These are phyloP conservation scores for Aureobasidium subglaciale DNA, from an alignment of 2,329 filamentous ascomycete genomes.

Conservation along the genomic window DNA sequence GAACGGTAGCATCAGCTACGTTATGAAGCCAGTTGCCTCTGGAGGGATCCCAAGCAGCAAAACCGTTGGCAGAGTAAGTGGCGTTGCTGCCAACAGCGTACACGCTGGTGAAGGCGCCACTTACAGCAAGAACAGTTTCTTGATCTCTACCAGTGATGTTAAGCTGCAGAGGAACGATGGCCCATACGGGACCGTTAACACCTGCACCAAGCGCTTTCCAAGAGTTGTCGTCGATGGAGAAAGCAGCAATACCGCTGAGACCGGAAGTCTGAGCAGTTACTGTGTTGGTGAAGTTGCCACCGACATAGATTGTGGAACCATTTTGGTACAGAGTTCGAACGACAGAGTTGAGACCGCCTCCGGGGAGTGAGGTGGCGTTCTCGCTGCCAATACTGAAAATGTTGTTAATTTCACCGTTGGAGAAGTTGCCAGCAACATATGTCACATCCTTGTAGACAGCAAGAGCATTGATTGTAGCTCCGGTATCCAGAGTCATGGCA, in stretches of 20 bases:
- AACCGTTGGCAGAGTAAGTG: constrained; percentile 59
- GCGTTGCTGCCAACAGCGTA: constrained; percentile 58
- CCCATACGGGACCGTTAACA: constrained; percentile 69
- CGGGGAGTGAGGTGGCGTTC: constrained; percentile 55
- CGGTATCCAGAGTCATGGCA: constrained; percentile 59
- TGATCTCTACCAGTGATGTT: constrained; percentile 64
- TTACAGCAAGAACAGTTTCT: constrained; percentile 71
- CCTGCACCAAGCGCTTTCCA: constrained; percentile 81
- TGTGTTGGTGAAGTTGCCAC: constrained; percentile 76
- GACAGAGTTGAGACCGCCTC: constrained; percentile 70
- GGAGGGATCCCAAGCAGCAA: constrained; percentile 89
- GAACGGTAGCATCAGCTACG: constrained; percentile 54
- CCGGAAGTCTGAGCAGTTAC: constrained; percentile 53
- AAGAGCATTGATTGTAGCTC: constrained; percentile 66
- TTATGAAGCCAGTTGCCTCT: constrained; percentile 82
- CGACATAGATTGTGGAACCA: constrained; percentile 65
- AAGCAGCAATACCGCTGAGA: constrained; percentile 69
- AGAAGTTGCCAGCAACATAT: constrained; percentile 82
- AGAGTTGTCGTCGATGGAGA: constrained; percentile 57
- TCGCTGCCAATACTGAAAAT: constrained; percentile 65
- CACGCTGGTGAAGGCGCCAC: constrained; percentile 70
- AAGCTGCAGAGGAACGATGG: constrained; percentile 68
- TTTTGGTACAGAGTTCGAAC: constrained; percentile 67
- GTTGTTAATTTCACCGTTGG: constrained; percentile 60
- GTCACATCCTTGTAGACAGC: constrained; percentile 55